Base-by-base conservation (phyloP, 2,329 filamentous ascomycete species). In the Cadophora gregata region DNA sequence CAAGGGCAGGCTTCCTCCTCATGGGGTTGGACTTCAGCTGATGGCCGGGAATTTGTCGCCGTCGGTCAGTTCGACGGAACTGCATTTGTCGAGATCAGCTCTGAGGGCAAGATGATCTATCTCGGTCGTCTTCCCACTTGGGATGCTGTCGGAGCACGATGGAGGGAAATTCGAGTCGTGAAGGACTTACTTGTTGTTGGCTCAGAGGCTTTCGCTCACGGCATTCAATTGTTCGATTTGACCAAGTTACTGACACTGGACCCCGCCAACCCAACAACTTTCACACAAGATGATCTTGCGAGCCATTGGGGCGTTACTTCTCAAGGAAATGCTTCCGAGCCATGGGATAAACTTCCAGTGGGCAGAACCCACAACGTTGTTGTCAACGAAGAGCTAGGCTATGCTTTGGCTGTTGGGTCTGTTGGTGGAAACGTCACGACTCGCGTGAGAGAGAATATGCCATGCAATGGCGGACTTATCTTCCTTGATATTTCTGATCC, bases 201-300 rank as follows among this genome's bases (percentile, higher is more conserved):
- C 31, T 76, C 76, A 25, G 81, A 83, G 63, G 79, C 81, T 19
- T 71, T 73, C 10, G 75, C 75, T 62, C 84, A 86, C 71, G 81
- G 81, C 47, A 80, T 86, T 58, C 84, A 86, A 73, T 81, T 86
- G 71, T 86, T 86, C 70, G 84, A 86, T 69, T 80, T 85, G 81
- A 82, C 78, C 69, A 84, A 84, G 78, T 78, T 86, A 12, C 78
- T 85, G 62, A 77, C 77, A 38, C 73, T 86, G 65, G 78, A 82
- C 74, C 80, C 81, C 1, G 63, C 64, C 4, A 75, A 76, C 6
- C 79, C 80, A 14, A 74, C 74, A 4, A 77, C 72, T 31, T 83
- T 83, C 70, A 71, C 55, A 16, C 59, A 33, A 42, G 48, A 62
- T 38, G 24, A 42, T 16, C 55, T 64, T 8, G 58, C 62, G 1